Evolutionary conservation across 495 filamentous ascomycete species (phyloP).

Genomic region (Tirmania nivea): DNA sequence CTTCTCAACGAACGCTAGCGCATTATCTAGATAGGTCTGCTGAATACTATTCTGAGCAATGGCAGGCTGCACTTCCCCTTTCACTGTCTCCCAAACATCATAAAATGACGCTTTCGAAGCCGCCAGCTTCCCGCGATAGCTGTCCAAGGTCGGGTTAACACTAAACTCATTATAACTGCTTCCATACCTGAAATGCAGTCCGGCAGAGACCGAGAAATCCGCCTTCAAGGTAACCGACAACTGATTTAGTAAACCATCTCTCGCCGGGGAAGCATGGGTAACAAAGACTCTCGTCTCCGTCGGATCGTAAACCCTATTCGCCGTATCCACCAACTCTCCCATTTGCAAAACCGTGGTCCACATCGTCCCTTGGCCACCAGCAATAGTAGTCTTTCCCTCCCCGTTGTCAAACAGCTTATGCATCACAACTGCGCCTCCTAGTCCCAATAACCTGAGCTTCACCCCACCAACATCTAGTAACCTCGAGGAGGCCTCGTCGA

Average conservation of each 20-base stretch:
- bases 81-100: constrained; percentile 99
- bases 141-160: constrained; percentile 92
- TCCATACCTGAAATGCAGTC: constrained; percentile 95
- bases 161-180: constrained; percentile 99
- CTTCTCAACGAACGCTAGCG: constrained; percentile 73
- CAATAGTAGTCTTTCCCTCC: constrained; percentile 92
- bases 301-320: constrained; percentile 93
- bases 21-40: constrained; percentile 71
- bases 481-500: constrained; percentile 91
- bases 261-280: constrained; percentile 89
- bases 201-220: constrained; percentile 94
- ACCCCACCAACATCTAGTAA: constrained; percentile 86
- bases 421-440: constrained; percentile 97
- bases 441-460: constrained; percentile 79
- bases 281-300: constrained; percentile 96
- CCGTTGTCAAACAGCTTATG: constrained; percentile 99
- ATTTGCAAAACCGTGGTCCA: constrained; percentile 98
- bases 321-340: constrained; percentile 95
- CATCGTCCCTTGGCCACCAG: constrained; percentile 97
- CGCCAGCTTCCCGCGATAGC: constrained; percentile 98
- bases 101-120: constrained; percentile 97
- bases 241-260: constrained; percentile 94
- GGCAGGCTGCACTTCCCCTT: constrained; percentile 77
- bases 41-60: constrained; percentile 84
- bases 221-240: constrained; percentile 94